These are phyloP conservation scores for Citrus sp. DNA, from an alignment of 345 rosid genomes.

Conservation along the genomic window DNA sequence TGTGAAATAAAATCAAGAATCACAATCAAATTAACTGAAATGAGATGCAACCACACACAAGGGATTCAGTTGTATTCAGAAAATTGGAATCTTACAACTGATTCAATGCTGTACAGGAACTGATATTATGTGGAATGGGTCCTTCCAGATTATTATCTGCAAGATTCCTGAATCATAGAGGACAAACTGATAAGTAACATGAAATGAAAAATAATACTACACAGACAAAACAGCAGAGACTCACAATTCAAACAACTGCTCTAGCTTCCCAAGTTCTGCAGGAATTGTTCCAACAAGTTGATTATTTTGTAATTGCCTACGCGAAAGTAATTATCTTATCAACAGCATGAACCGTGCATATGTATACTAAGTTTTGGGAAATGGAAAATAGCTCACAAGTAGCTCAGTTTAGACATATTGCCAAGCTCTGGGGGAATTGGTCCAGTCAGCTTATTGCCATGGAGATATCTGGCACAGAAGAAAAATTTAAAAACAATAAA, in stretches of 20 bases:
- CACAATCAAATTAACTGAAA: background rate
- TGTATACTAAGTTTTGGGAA: background rate
- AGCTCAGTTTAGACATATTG: slow-evolving; percentile 93
- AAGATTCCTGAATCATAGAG: slow-evolving; percentile 59
- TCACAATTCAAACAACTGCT: slow-evolving; percentile 87
- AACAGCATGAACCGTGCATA: background rate
- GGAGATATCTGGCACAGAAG: slow-evolving; percentile 61
- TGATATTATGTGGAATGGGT: slow-evolving; percentile 74
- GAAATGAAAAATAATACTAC: background rate
- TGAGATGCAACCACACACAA: background rate
- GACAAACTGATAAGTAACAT: background rate
- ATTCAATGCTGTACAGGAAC: slow-evolving; percentile 86
- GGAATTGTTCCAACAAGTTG: slow-evolving; percentile 72
- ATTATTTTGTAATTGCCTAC: slow-evolving; percentile 83
- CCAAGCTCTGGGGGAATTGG: slow-evolving; percentile 96
- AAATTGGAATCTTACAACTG: slow-evolving; percentile 56
- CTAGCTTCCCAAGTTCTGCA: slow-evolving; percentile 90
- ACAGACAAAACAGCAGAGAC: slow-evolving; percentile 10
- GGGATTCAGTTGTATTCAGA: background rate
- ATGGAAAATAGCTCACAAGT: slow-evolving; percentile 49
- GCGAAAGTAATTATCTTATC: background rate
- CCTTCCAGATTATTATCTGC: slow-evolving; percentile 82
- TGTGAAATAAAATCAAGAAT: slow-evolving; percentile 7
- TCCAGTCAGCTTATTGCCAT: slow-evolving; percentile 88
- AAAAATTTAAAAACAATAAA: background rate